These are phyloP conservation scores for Talinum fruticosum DNA, from an alignment of 148 eudicot species.

Conservation along the genomic window DNA sequence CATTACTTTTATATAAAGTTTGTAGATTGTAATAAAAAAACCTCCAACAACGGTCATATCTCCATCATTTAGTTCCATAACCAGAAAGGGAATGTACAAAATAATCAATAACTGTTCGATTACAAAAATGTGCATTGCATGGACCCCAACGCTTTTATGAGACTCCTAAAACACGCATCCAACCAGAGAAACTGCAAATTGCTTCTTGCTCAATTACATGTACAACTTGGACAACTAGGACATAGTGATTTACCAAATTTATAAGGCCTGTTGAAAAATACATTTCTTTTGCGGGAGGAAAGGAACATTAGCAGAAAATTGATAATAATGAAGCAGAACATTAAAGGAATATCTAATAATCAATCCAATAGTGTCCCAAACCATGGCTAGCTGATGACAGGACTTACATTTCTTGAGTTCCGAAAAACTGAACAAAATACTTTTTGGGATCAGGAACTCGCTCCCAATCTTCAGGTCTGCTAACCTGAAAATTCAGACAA, in stretches of 20 bases:
- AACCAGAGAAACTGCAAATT: background rate
- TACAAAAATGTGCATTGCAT: background rate
- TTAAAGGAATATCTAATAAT: background rate
- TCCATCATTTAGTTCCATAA: background rate
- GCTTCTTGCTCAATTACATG: background rate
- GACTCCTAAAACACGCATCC: background rate
- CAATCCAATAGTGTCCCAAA: conserved; percentile 7
- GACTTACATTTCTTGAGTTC: conserved; percentile 94
- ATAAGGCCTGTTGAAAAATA: background rate
- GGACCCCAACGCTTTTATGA: background rate
- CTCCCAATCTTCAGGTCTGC: conserved; percentile 85
- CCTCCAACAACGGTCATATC: background rate
- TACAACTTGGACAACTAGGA: background rate
- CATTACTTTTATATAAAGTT: background rate
- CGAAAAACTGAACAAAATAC: conserved; percentile 84
- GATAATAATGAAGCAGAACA: background rate
- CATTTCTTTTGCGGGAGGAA: background rate
- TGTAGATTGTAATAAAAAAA: background rate
- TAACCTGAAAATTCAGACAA: conserved; percentile 52
- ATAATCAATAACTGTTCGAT: background rate
- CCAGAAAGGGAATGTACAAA: background rate
- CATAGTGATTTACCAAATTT: conserved; percentile 1
- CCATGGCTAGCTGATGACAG: conserved; percentile 10
- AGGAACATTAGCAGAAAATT: background rate
- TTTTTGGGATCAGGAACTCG: conserved; percentile 79